These are phyloP conservation scores for Wallemia hederae DNA, from an alignment of 1,284 basidiomycete species.

Conservation along the genomic window DNA sequence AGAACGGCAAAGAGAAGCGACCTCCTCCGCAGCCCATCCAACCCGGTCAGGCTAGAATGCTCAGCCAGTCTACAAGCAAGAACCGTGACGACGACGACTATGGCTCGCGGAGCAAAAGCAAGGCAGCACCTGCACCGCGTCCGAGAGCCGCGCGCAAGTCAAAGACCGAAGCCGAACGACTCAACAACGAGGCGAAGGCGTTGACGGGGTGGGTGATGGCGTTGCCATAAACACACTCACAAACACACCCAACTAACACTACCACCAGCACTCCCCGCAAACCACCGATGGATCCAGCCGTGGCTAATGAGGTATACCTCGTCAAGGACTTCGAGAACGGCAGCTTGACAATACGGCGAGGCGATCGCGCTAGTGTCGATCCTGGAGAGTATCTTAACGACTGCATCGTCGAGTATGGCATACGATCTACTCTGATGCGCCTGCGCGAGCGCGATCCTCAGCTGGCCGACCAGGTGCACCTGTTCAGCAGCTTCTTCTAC, in stretches of 20 bases:
- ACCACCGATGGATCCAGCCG: neutral
- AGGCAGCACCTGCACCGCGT: neutral
- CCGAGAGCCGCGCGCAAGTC: neutral
- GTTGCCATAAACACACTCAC: no score
- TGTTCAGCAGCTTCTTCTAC: conserved; percentile 96
- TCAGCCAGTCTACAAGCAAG: neutral
- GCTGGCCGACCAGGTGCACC: conserved; percentile 37
- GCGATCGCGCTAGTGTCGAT: conserved; percentile 40
- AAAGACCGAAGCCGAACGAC: neutral
- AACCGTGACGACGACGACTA: neutral
- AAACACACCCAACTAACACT: no score
- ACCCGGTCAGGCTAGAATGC: neutral
- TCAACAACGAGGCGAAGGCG: neutral
- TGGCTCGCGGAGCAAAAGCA: neutral
- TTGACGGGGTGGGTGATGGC: neutral
- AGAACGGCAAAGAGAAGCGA: no score
- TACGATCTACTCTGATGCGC: neutral
- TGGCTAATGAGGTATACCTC: neutral
- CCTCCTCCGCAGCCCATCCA: neutral
- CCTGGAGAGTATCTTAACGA: conserved; percentile 75
- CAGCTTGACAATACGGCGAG: conserved; percentile 10
- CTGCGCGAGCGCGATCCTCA: neutral
- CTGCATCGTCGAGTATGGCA: conserved; percentile 73
- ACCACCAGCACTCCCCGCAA: neutral
- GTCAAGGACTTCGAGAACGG: neutral